A percentile compares a stretch with the other conserved stretches of the same genome.
phyloP scores from a whole-genome alignment of 2,329 filamentous ascomycete genomes.

The Aspergillus ruber region DNA sequence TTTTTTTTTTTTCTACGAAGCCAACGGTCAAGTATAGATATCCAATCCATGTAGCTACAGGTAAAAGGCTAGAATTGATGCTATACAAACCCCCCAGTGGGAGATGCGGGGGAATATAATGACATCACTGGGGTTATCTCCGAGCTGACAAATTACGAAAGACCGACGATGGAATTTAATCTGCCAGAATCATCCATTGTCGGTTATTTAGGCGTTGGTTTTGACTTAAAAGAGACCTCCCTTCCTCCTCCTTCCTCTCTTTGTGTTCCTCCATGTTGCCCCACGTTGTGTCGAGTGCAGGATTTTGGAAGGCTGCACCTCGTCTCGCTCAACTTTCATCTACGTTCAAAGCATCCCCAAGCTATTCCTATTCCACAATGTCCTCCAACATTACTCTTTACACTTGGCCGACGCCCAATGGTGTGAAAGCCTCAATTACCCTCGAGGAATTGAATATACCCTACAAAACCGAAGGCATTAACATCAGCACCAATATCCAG shows the following conservation, averaged over 20 bases:
- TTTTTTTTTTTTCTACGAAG: too few relatives aligned
- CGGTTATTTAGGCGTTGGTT: background rate
- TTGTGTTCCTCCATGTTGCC: background rate
- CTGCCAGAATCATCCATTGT: background rate
- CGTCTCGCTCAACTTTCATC: background rate
- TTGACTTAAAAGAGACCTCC: background rate
- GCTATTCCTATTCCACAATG: constrained; percentile 10
- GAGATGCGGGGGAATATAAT: background rate
- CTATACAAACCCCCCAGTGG: background rate
- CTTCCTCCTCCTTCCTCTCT: background rate
- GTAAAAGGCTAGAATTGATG: background rate
- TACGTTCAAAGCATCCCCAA: background rate
- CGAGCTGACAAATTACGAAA: background rate
- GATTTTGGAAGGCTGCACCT: background rate
- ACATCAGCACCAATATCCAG: constrained; percentile 40
- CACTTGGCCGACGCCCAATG: constrained; percentile 26
- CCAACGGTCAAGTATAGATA: background rate
- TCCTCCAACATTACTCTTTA: constrained; percentile 25
- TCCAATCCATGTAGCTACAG: background rate
- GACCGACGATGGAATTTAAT: background rate
- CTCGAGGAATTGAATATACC: constrained; percentile 31
- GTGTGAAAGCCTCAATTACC: constrained; percentile 32
- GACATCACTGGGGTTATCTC: background rate
- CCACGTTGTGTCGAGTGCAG: background rate
- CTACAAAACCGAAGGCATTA: constrained; percentile 31